phyloP scores from a whole-genome alignment of 192 early-diverging fungal genomes.

The Phycomyces nitens region DNA sequence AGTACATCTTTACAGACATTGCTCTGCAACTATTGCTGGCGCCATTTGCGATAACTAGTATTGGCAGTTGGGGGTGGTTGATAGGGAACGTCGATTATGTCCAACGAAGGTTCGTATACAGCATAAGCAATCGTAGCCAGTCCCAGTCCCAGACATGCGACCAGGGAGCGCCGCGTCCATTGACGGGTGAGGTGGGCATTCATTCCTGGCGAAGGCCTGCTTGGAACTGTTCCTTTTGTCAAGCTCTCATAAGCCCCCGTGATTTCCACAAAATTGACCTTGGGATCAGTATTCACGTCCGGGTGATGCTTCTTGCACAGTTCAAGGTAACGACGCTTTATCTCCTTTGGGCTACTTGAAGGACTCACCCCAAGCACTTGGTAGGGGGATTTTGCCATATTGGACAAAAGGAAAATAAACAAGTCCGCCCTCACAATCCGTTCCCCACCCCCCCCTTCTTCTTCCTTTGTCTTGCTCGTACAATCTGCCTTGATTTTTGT shows the following conservation, averaged over 20 bases:
- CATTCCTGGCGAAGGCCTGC: not conserved
- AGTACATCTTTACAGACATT: too few relatives aligned
- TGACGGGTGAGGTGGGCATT: not conserved
- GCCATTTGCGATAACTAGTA: conserved; percentile 17
- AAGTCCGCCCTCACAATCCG: too few relatives aligned
- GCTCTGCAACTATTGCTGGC: conserved; percentile 1
- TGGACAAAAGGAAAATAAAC: conserved; percentile 4
- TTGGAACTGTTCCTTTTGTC: conserved; percentile 4
- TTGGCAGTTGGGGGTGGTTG: not conserved
- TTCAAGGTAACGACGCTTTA: conserved; percentile 19
- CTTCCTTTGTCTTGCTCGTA: too few relatives aligned
- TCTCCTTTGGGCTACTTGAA: conserved; percentile 19
- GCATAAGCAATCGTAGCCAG: not conserved
- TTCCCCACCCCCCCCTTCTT: too few relatives aligned
- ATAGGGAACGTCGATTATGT: not conserved
- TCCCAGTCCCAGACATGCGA: not conserved
- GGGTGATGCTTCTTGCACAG: conserved; percentile 31
- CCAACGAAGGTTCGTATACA: not conserved
- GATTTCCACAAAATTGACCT: conserved; percentile 20
- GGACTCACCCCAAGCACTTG: conserved; percentile 25
- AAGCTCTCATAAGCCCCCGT: conserved; percentile 22
- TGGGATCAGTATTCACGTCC: conserved; percentile 7
- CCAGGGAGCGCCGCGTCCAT: not conserved
- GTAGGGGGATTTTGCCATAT: conserved; percentile 20
- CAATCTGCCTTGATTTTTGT: too few relatives aligned